Percentiles rank a stretch among this genome's conserved stretches.
Conservation (phyloP, 139 green algal genomes). For the Yamagishiella unicocca region DNA sequence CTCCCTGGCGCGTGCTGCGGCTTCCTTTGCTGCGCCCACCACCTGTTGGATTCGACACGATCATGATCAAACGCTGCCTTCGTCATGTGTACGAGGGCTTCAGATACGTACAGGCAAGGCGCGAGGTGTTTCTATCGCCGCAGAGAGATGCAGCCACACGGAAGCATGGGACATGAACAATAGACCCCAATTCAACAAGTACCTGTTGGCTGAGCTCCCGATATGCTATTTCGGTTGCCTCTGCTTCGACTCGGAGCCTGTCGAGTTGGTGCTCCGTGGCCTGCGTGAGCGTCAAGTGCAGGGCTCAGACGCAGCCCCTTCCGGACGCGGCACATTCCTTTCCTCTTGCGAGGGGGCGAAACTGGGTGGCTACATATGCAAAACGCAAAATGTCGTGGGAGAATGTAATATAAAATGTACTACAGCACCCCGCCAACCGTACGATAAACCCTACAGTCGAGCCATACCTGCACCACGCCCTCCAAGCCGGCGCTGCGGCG, state of each 20-base stretch:
- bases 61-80: background rate
- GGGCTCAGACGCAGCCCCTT: background rate
- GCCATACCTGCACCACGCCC: background rate
- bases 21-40: background rate
- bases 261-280: conserved; percentile 4
- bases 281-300: no score
- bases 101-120: no score
- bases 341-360: no score
- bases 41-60: conserved; percentile 16
- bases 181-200: background rate
- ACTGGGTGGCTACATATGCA: no score
- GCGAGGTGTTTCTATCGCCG: no score
- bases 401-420: no score
- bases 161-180: background rate
- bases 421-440: no score
- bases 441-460: no score
- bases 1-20: background rate
- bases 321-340: no score
- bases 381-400: no score
- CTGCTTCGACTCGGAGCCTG: background rate
- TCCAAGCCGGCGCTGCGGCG: background rate
- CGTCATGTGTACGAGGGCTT: background rate
- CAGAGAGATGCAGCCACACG: no score
- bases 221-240: background rate
- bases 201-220: conserved; percentile 23